phyloP scores from a whole-genome alignment of 441 rosid species.

The Codiaeum variegatum region DNA sequence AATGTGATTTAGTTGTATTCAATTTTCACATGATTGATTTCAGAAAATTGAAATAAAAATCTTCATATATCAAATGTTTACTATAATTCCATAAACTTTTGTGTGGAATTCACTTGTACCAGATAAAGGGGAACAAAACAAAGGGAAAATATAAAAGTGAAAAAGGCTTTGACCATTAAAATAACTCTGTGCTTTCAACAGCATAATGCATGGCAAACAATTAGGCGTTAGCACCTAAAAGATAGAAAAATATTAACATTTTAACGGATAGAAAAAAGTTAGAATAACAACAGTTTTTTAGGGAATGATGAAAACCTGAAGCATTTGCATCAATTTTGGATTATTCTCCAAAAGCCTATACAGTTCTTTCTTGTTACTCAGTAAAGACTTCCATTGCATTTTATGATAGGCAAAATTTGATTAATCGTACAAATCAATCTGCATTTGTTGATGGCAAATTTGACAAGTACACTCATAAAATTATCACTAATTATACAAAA shows the following conservation, averaged over 20 bases:
- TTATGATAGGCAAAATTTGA: constrained; percentile 16
- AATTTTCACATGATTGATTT: too few species aligned
- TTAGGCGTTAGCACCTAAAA: not conserved
- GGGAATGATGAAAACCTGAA: constrained; percentile 56
- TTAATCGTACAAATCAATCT: too few species aligned
- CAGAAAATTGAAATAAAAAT: too few species aligned
- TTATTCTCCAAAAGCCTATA: constrained; percentile 95
- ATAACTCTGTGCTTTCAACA: not conserved
- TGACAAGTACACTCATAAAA: too few species aligned
- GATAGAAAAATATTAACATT: not conserved
- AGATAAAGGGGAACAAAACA: not conserved
- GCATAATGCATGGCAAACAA: not conserved
- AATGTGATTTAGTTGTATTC: too few species aligned
- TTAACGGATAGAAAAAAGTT: not conserved
- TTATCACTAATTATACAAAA: too few species aligned
- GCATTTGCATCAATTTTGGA: constrained; percentile 97
- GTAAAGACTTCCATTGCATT: constrained; percentile 57
- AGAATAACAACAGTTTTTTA: not conserved
- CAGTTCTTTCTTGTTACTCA: constrained; percentile 85
- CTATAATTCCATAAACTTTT: too few species aligned
- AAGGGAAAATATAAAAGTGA: not conserved
- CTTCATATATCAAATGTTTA: too few species aligned
- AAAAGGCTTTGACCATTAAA: not conserved
- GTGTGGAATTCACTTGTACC: too few species aligned
- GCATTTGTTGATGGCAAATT: too few species aligned